A percentile compares a stretch with the other conserved stretches of the same genome.
phyloP scores from a whole-genome alignment of 2,329 filamentous ascomycete species.

The Ampelomyces quisqualis region DNA sequence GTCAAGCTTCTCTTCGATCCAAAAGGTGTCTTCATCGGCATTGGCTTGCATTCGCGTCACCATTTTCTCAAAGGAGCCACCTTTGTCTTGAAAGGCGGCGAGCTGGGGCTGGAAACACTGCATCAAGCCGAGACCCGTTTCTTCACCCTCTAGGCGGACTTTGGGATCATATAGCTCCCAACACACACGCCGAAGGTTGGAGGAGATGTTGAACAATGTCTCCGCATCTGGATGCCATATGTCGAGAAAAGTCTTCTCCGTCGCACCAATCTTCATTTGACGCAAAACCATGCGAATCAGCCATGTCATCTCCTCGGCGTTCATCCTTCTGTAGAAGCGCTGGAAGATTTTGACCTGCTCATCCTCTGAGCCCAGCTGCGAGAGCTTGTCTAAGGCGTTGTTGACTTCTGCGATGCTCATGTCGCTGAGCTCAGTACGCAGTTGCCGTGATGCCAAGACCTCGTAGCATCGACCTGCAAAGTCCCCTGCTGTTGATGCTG shows the following conservation, averaged over 20 bases:
- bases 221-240: slow-evolving; percentile 58
- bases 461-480: slow-evolving; percentile 89
- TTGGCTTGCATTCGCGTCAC: slow-evolving; percentile 66
- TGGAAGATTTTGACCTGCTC: slow-evolving; percentile 79
- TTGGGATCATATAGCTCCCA: slow-evolving; percentile 84
- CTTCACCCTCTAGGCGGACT: slow-evolving; percentile 71
- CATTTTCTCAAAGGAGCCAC: slow-evolving; percentile 71
- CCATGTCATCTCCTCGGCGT: slow-evolving; percentile 91
- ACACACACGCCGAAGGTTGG: slow-evolving; percentile 84
- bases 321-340: slow-evolving; percentile 87
- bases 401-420: slow-evolving; percentile 93
- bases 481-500: slow-evolving; percentile 70
- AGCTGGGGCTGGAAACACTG: slow-evolving; percentile 96
- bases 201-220: slow-evolving; percentile 78
- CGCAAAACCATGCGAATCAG: slow-evolving; percentile 89
- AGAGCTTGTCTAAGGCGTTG: slow-evolving; percentile 74
- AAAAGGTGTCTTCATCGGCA: slow-evolving; percentile 75
- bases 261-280: slow-evolving; percentile 73
- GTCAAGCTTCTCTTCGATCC: slow-evolving; percentile 97
- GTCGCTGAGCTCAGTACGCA: slow-evolving; percentile 69
- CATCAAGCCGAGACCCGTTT: slow-evolving; percentile 77
- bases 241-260: slow-evolving; percentile 84
- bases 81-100: slow-evolving; percentile 82
- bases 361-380: slow-evolving; percentile 74
- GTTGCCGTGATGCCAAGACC: slow-evolving; percentile 78